phyloP scores from a whole-genome alignment of 768 basidiomycete species.

The Amanita thiersii region DNA sequence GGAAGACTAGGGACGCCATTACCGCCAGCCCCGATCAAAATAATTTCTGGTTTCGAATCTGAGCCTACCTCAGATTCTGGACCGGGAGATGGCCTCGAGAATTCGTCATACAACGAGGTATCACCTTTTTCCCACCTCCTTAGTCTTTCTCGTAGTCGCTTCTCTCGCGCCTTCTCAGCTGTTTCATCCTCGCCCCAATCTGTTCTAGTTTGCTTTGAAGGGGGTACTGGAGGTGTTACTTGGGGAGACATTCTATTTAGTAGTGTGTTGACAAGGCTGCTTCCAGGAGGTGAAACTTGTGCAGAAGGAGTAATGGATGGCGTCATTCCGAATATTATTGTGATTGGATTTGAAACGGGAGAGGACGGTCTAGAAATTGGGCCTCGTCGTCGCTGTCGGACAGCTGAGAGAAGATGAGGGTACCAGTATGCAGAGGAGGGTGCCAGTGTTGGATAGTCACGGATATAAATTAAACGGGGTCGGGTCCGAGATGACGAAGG shows the following conservation, averaged over 20 bases:
- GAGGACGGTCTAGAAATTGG: conserved; percentile 50
- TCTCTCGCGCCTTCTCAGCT: conserved; percentile 63
- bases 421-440: conserved; percentile 73
- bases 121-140: conserved; percentile 70
- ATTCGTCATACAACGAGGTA: conserved; percentile 47
- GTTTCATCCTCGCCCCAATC: conserved; percentile 64
- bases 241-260: conserved; percentile 31
- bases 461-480: conserved; percentile 77
- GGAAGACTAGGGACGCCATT: conserved; percentile 28
- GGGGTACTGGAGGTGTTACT: conserved; percentile 20
- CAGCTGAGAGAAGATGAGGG: conserved; percentile 67
- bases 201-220: conserved; percentile 27
- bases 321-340: conserved; percentile 83
- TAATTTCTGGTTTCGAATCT: conserved; percentile 30
- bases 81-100: conserved; percentile 42
- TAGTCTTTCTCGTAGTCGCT: conserved; percentile 61
- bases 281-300: conserved; percentile 20
- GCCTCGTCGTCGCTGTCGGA: conserved; percentile 68
- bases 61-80: conserved; percentile 27
- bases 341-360: conserved; percentile 61
- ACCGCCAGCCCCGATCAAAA: conserved; percentile 41
- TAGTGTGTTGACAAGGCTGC: conserved; percentile 34
- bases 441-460: conserved; percentile 73
- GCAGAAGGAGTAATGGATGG: conserved; percentile 53
- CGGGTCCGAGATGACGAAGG: conserved; percentile 23